phyloP scores from a whole-genome alignment of 352 stramenopile species.

The Stramenopiles sp. region DNA sequence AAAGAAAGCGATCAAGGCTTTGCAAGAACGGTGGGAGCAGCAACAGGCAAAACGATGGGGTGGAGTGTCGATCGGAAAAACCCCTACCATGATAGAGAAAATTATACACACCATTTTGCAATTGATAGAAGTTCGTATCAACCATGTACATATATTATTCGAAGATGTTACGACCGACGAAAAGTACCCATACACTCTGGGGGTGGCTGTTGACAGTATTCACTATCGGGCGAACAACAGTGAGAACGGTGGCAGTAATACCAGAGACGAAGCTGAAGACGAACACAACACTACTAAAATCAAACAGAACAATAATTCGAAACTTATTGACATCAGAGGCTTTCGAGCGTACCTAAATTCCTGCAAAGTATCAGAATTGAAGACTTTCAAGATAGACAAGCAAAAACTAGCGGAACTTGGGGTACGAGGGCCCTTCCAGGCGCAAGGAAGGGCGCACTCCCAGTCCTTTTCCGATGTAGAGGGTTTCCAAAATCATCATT shows the following conservation, averaged over 20 bases:
- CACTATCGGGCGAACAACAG: background rate
- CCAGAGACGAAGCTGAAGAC: background rate
- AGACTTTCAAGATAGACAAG: background rate
- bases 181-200: background rate
- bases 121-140: conserved; percentile 6
- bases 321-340: background rate
- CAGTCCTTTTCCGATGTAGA: too few species aligned
- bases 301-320: too few species aligned
- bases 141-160: conserved; percentile 4
- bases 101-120: background rate
- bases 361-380: background rate
- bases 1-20: background rate
- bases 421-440: too few species aligned
- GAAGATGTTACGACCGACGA: background rate
- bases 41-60: background rate
- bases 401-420: too few species aligned
- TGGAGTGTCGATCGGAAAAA: background rate
- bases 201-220: background rate
- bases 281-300: too few species aligned
- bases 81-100: background rate
- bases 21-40: background rate
- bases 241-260: background rate
- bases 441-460: too few species aligned
- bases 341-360: background rate
- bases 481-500: too few species aligned